Base-by-base conservation (phyloP, 768 basidiomycete species). In the Chalciporus piperatus region DNA sequence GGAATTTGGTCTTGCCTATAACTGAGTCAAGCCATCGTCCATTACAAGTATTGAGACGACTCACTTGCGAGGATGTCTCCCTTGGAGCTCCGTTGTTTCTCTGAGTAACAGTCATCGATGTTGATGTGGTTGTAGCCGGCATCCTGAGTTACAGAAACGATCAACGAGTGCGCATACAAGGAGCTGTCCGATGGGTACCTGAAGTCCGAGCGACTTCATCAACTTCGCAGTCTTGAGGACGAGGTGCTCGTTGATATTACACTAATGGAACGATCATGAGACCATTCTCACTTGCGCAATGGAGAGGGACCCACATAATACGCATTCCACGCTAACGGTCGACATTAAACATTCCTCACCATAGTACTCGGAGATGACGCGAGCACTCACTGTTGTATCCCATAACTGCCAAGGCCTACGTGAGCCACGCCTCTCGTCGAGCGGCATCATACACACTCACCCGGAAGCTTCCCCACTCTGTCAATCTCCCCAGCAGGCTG, bases 81-180 rank as follows among this genome's bases (percentile, higher is more conserved):
- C 9, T 60, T 53, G 4, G 70, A 56, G 50, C 66, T 81, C 33
- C 84, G 74, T 41, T 79, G 60, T 58, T 78, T 84, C 65, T 81
- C 77, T 2, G 83, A 77, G 56, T 82, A 86, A 56, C 84, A 86
- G 51, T 85, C 84, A 50, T 86, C 84, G 23, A 86, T 61, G 49
- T 83, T 84, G 51, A 85, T 68, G 55, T 80, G 73, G 48, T 74
- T 69, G 58, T 85, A 86, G 2, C 84, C 84, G 30, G 72, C 74
- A 47, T 80, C 79, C 81, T 84, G 45, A 43, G 32, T 25, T 35
- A 35, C 17, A n/a, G 20, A 28, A 13, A 41, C 40, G 50, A 51
- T 41, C n/a, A 27, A 37, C 10, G 28, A 27, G 5, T 14, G 25
- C 22, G 37, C 25, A 30, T 28, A 11, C 14, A 28, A 32, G 41